phyloP scores from a whole-genome alignment of 2,329 filamentous ascomycete species.

The Alternaria conjuncta region DNA sequence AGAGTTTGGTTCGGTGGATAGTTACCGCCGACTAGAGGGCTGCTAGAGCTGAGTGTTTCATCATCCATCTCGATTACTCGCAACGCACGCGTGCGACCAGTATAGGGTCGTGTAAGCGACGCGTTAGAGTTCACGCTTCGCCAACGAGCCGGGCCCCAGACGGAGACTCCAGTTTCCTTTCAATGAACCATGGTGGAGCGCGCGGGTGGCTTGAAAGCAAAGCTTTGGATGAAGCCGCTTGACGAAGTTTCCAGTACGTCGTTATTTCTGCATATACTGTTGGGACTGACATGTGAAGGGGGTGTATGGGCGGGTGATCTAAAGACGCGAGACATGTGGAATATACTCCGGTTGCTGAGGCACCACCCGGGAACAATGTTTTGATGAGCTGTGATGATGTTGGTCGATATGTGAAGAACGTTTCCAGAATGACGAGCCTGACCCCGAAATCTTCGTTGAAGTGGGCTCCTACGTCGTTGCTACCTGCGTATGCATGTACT shows the following conservation, averaged over 20 bases:
- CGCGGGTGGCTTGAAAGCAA: conserved; percentile 9
- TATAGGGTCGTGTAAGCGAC: conserved; percentile 6
- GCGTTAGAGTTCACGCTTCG: conserved; percentile 5
- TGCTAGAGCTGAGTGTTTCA: conserved; percentile 9
- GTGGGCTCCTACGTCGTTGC: conserved; percentile 2
- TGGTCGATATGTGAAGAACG: not conserved
- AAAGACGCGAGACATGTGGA: not conserved
- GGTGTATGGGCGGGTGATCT: not conserved
- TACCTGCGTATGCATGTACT: conserved; percentile 3
- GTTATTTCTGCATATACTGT: conserved; percentile 2
- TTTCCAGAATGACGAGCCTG: not conserved
- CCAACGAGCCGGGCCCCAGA: conserved; percentile 5
- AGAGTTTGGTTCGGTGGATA: conserved; percentile 14
- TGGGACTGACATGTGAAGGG: not conserved
- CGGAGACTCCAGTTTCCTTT: conserved; percentile 3
- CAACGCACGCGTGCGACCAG: not conserved
- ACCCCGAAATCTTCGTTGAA: not conserved
- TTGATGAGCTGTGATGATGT: not conserved
- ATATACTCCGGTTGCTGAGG: not conserved
- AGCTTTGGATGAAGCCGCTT: conserved; percentile 6
- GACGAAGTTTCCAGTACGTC: conserved; percentile 7
- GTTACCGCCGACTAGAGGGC: conserved; percentile 11
- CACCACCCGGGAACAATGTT: not conserved
- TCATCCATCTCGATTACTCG: conserved; percentile 4
- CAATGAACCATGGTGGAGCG: conserved; percentile 14